Conservation (phyloP, 257 asterid species). For the Buddleja alternifolia region DNA sequence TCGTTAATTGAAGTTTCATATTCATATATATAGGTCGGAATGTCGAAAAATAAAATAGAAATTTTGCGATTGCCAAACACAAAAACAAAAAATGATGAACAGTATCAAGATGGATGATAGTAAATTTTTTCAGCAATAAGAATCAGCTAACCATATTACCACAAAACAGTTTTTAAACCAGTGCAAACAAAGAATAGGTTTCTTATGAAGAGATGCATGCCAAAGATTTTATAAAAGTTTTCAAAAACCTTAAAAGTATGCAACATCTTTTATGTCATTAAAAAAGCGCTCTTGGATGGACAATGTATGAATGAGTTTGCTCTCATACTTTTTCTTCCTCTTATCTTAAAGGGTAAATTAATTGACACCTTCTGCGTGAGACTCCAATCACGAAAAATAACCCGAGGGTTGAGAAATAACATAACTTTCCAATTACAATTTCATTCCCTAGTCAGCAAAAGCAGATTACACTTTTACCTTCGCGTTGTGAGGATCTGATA, state of each 20-base stretch:
- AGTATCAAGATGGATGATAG: neutral
- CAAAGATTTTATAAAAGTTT: neutral
- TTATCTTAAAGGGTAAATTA: too few species aligned
- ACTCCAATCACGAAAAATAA: too few species aligned
- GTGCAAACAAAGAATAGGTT: neutral
- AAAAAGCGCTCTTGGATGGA: neutral
- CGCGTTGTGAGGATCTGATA: too few species aligned
- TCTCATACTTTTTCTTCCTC: neutral
- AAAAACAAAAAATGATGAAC: neutral
- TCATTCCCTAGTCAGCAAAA: too few species aligned
- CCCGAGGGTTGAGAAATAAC: too few species aligned
- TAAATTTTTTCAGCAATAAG: constrained; percentile 6
- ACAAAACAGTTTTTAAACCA: constrained; percentile 1
- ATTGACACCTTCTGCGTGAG: too few species aligned
- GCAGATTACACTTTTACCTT: too few species aligned
- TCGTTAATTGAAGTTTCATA: constrained; percentile 12
- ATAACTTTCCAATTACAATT: too few species aligned
- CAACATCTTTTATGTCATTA: neutral
- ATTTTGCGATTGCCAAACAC: neutral
- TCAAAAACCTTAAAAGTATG: neutral
- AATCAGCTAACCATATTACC: neutral
- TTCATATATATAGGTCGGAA: neutral
- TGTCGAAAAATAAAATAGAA: neutral
- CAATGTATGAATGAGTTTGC: neutral
- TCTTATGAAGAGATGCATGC: neutral